These are phyloP conservation scores for Astragalus membranaceus DNA, from an alignment of 306 rosid species.

Conservation along the genomic window DNA sequence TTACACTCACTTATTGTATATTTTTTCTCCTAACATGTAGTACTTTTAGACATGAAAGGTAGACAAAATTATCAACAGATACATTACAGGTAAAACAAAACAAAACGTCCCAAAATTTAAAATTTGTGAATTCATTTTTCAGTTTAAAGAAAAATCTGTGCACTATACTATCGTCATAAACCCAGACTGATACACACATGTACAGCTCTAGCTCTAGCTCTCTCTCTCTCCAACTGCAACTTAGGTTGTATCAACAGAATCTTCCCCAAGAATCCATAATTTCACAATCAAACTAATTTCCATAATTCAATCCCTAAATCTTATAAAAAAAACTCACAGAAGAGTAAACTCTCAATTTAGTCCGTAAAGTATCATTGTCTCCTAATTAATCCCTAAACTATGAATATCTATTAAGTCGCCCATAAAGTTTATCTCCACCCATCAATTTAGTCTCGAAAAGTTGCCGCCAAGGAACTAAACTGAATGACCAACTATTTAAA, in stretches of 20 bases:
- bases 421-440: too few relatives aligned
- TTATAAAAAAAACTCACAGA: background rate
- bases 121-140: slow-evolving; percentile 1
- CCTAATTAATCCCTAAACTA: too few relatives aligned
- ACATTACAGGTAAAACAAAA: background rate
- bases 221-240: background rate
- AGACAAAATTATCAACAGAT: background rate
- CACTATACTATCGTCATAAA: background rate
- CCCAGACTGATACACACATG: background rate
- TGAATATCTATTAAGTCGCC: too few relatives aligned
- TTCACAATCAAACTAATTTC: background rate
- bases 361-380: too few relatives aligned
- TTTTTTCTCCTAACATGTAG: background rate
- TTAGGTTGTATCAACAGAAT: background rate
- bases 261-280: background rate
- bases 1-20: slow-evolving; percentile 8
- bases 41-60: background rate
- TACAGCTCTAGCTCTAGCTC: background rate
- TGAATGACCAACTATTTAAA: too few relatives aligned
- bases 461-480: too few relatives aligned
- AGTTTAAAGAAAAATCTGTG: background rate
- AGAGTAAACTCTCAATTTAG: background rate
- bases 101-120: background rate
- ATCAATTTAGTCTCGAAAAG: too few relatives aligned
- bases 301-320: background rate